Evolutionary conservation across 108 stramenopile species (phyloP), one percentile per base, ranked within the genome.

Genomic region (Heterococcus sp.): DNA sequence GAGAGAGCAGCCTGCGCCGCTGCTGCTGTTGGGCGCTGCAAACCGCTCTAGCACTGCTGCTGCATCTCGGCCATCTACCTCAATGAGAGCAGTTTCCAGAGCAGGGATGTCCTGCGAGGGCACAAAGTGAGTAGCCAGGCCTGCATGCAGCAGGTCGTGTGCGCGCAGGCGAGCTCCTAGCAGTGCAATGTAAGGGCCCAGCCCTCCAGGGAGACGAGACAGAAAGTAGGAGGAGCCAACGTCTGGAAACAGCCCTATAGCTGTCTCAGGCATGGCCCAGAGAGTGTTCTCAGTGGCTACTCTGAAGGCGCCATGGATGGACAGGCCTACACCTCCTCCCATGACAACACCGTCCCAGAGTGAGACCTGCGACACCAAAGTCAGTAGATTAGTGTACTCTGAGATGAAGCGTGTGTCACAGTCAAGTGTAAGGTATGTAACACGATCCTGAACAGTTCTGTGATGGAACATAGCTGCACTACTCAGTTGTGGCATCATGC

Each of bases 311-410:
- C 96, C 96, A 83, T 95, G 92, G 33, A 99, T 83, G 1, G 92
- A 93, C 28, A 97, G 74, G 0, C 98, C 98, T 28, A 95, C 96
- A 8, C 98, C 98, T 30, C 98, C 98, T 39, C 98, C 98, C 96
- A 99, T 96, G 71, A 95, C 95, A 34, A 98, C 87, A 35, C 98
- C 98, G 85, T 99, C 94, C 96, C 96, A 97, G 31, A 99, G 32
- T 2, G 92, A 91, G 0, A 98, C 82, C 39, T 94, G 92, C 21
- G 66, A n/a, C n/a, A n/a, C 58, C n/a, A n/a, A n/a, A n/a, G n/a
- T n/a, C n/a, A n/a, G n/a, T 21, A 63, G 21, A 63, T 21, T 14
- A 21, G 21, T 63, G 14, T 63, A 63, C 21, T 63, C 21, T 14
- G 21, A 63, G 58, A 21, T 26, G 14, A 21, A 63, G 58, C 21